Conservation (phyloP, 495 filamentous ascomycete genomes). For the Hypoxylon fuscum region DNA sequence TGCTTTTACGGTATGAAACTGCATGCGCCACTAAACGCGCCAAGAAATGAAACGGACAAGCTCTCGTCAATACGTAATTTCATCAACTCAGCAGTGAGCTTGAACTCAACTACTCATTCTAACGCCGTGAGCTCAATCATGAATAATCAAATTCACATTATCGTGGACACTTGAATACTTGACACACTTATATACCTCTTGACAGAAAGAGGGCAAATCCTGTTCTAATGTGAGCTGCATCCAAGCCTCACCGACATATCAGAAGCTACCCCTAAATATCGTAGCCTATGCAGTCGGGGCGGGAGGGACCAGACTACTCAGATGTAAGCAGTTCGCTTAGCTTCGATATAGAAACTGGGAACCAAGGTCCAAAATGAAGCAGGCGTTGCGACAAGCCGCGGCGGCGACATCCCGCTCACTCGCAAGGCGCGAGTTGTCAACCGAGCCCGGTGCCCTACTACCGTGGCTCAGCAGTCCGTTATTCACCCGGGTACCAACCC, state of each 20-base stretch:
- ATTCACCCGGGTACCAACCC: not conserved
- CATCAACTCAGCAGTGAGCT: not conserved
- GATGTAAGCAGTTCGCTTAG: not conserved
- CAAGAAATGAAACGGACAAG: not conserved
- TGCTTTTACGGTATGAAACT: not conserved
- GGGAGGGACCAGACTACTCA: too few relatives aligned
- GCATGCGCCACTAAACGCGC: not conserved
- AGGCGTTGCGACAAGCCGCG: conserved; percentile 1
- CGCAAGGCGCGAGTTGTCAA: not conserved
- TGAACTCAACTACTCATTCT: not conserved
- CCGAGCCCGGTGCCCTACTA: not conserved
- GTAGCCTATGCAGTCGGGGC: too few relatives aligned
- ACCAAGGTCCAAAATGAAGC: conserved; percentile 9
- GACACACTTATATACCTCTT: too few relatives aligned
- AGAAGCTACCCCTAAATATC: too few relatives aligned
- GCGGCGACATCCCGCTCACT: not conserved
- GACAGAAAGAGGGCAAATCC: too few relatives aligned
- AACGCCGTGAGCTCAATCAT: too few relatives aligned
- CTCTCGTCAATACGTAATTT: not conserved
- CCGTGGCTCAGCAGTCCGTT: not conserved
- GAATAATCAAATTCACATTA: too few relatives aligned
- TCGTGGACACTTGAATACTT: too few relatives aligned
- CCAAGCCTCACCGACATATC: too few relatives aligned
- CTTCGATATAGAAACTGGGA: not conserved
- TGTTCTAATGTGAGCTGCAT: too few relatives aligned